Evolutionary conservation across 768 basidiomycete genomes (phyloP).

Genomic region (Tubosaeta sp.): DNA sequence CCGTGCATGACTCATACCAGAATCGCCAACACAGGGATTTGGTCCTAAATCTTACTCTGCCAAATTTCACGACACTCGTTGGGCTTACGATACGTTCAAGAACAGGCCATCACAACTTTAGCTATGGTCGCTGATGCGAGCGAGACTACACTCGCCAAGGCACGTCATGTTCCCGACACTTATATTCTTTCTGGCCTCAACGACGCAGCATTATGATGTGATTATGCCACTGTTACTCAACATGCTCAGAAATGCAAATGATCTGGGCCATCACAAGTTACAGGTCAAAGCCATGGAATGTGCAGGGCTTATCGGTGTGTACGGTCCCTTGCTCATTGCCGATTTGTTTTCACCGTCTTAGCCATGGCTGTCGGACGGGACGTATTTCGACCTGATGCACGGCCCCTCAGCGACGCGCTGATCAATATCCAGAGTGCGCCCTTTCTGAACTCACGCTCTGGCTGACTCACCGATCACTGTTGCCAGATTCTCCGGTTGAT

Average conservation of each 20-base stretch:
- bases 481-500: conserved; percentile 61
- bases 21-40: no score
- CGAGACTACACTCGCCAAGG: conserved; percentile 73
- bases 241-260: conserved; percentile 69
- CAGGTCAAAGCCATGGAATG: conserved; percentile 89
- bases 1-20: no score
- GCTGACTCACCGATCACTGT: background rate
- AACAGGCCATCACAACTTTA: conserved; percentile 82
- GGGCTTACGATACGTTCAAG: conserved; percentile 63
- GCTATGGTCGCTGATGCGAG: conserved; percentile 90
- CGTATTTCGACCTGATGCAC: conserved; percentile 71
- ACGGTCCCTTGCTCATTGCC: background rate
- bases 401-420: conserved; percentile 64
- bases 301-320: conserved; percentile 76
- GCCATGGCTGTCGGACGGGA: conserved; percentile 86
- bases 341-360: conserved; percentile 23
- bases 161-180: conserved; percentile 17
- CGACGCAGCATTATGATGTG: conserved; percentile 60
- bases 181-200: background rate
- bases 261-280: conserved; percentile 60
- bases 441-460: background rate
- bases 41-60: no score
- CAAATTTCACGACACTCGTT: no score
- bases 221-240: conserved; percentile 81
- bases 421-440: conserved; percentile 71